Percentiles rank a stretch among this genome's conserved stretches.
Conservation (phyloP, 345 rosid genomes). For the Hirschfeldia incana region DNA sequence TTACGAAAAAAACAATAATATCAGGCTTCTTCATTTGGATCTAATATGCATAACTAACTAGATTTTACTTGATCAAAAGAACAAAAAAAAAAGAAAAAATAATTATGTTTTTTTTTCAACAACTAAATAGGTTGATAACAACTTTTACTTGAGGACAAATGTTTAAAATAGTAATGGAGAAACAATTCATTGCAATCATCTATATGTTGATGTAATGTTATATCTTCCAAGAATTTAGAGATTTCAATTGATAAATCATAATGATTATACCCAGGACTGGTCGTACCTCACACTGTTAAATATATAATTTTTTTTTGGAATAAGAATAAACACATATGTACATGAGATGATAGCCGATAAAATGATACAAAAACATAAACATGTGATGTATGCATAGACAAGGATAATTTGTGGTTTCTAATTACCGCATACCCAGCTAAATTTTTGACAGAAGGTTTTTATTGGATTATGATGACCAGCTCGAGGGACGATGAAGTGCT, state of each 20-base stretch:
- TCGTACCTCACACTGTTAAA: not conserved
- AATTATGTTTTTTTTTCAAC: not conserved
- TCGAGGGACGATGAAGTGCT: not conserved
- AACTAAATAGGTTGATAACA: not conserved
- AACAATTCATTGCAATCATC: not conserved
- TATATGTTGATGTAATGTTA: not conserved
- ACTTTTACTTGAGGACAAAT: not conserved
- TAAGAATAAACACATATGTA: not conserved
- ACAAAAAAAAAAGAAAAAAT: not conserved
- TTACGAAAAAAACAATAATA: not conserved
- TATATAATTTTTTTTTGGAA: not conserved
- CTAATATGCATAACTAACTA: not conserved
- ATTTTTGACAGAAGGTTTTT: not conserved
- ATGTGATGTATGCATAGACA: not conserved
- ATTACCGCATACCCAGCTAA: not conserved
- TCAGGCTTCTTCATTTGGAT: not conserved
- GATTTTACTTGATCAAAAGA: not conserved
- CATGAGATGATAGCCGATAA: not conserved
- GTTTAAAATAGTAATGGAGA: not conserved
- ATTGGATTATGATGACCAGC: not conserved
- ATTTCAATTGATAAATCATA: not conserved
- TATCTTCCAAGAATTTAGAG: not conserved
- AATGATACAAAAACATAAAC: not conserved
- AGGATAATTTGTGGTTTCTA: not conserved
- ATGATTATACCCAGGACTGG: not conserved